Evolutionary conservation across 2,329 filamentous ascomycete species (phyloP), one percentile per base, ranked within the genome.

Genomic region (Pseudogymnoascus sp.): DNA sequence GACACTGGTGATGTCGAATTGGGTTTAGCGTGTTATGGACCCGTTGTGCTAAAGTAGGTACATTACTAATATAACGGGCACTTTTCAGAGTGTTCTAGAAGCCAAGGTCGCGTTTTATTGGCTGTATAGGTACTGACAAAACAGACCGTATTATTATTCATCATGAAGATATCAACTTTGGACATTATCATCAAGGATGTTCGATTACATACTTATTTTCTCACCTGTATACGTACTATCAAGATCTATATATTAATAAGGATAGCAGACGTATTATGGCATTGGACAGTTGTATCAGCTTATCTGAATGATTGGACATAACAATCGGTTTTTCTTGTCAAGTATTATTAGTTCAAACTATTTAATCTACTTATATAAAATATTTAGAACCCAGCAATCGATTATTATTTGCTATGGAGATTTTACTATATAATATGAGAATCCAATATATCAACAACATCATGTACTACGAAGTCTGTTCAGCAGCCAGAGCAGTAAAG

Each of bases 401-500:
- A 56, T 35, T 56, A 56, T 4, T 56, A 35, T 21, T 12, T 56
- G 28, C 11, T 21, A 56, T 21, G 28, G 28, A 21, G 28, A 16
- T 35, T 21, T 16, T 33, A 56, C 11, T 7, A 4, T 35, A 35
- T 56, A 14, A 35, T 33, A 33, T 33, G 10, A 56, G 14, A 56
- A 4, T 14, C 12, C 5, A 16, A 33, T 33, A 21, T 35, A 5
- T 3, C 10, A n/a, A 40, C 18, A 25, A 21, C 21, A 6, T 3
- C 4, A 4, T 21, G 10, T 8, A 16, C 33, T 42, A 60, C n/a
- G 7, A 60, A 10, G 33, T 21, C 25, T 33, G 14, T 11, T 64
- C 63, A 5, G 31, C 61, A 25, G 67, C 44, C 28, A 73, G 59
- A 38, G 64, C 64, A 73, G 80, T 79, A 63, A 93, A 86, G 0